Base-by-base conservation (phyloP, 176 grass and related monocot genomes). In the Phoenix roebelenii region DNA sequence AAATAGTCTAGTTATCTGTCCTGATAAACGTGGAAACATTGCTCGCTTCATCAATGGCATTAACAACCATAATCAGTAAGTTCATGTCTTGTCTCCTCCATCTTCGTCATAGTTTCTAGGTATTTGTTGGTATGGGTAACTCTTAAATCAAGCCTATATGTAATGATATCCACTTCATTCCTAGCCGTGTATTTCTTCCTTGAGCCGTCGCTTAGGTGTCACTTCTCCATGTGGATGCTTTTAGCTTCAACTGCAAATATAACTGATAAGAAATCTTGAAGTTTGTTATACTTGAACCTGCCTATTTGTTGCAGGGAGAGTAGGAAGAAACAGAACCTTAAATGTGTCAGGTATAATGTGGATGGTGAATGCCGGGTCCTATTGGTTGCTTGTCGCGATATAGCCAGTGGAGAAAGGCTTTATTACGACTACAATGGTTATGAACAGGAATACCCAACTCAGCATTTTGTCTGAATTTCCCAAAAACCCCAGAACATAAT, bases 391-490 rank as follows among this genome's bases (percentile, higher is more conserved):
- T 88, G 78, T 54, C 92, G 87, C 62, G 84, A 97, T 84, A 97
- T 97, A 63, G 71, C 71, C 71, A 57, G 66, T 16, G 92, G 87
- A 39, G 92, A 97, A 64, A 90, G 75, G 70, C 72, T 97, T 64
- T 97, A 97, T 75, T 97, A 91, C 35, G 92, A 97, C 57, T 97
- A 97, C 72, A 97, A 97, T 25, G 92, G 84, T 61, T 83, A 91
- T n/a, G 87, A 97, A 57, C 58, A 97, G 56, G 92, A 80, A 5
- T 91, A 91, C 39, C 87, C 92, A 26, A 97, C 87, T 54, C 83
- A 91, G 50, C 81, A 91, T 83, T 97, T 97, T 57, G 50, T 88
- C 60, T 96, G 61, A 83, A 69, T 10, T 58, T 70, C 39, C 52
- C 18, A 23, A 63, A 14, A 44, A 12, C 35, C 10, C 14, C 35